Percentiles rank a stretch among this genome's conserved stretches.
These are phyloP conservation scores for Calocybe cyanea DNA, from an alignment of 768 basidiomycete genomes.

Conservation along the genomic window DNA sequence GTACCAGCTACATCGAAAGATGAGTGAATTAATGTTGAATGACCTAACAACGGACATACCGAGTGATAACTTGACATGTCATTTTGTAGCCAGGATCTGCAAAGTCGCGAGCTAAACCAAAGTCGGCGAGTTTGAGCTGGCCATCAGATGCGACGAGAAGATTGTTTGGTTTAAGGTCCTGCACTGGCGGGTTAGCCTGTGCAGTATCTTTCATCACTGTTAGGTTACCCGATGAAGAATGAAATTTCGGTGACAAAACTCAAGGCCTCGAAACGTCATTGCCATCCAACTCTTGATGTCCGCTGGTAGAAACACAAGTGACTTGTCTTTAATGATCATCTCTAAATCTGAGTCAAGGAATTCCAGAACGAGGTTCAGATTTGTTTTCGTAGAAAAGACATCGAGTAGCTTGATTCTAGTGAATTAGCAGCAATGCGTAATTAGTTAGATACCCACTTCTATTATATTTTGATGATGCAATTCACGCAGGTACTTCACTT, in stretches of 20 bases:
- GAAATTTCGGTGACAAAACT: constrained; percentile 95
- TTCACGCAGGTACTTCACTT: constrained; percentile 96
- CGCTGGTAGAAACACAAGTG: constrained; percentile 87
- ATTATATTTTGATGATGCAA: constrained; percentile 94
- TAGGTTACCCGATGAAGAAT: constrained; percentile 81
- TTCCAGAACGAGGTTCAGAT: constrained; percentile 95
- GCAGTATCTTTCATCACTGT: neutral
- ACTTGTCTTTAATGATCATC: constrained; percentile 91
- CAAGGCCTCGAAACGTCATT: constrained; percentile 96
- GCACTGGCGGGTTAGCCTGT: constrained; percentile 1
- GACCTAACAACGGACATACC: constrained; percentile 42
- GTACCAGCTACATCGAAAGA: constrained; percentile 72
- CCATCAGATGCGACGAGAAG: constrained; percentile 89
- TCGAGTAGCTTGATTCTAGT: constrained; percentile 69
- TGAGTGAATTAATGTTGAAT: constrained; percentile 4
- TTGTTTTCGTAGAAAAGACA: constrained; percentile 94
- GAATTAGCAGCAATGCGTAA: neutral
- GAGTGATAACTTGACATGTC: constrained; percentile 97
- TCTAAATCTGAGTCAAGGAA: constrained; percentile 96
- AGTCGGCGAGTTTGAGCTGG: constrained; percentile 95
- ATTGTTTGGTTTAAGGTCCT: constrained; percentile 99
- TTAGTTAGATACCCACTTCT: constrained; percentile 53
- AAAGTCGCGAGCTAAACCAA: constrained; percentile 95
- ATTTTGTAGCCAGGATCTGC: constrained; percentile 94
- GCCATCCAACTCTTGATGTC: constrained; percentile 99